Percentiles rank a stretch among this genome's conserved stretches.
phyloP scores from a whole-genome alignment of 2,329 filamentous ascomycete genomes.

The Cladosporium sp. region DNA sequence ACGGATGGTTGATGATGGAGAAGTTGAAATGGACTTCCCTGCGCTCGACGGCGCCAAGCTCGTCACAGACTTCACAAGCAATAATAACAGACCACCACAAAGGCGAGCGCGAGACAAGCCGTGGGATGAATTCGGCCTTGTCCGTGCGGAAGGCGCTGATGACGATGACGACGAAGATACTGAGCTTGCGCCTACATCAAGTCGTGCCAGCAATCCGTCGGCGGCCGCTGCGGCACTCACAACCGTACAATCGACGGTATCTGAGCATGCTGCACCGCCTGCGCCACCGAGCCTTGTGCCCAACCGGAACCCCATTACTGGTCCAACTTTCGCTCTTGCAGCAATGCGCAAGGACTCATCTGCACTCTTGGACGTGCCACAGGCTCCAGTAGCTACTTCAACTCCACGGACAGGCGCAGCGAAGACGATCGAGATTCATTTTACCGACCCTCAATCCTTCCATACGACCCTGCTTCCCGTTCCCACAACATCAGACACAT shows the following conservation, averaged over 20 bases:
- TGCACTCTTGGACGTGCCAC: conserved; percentile 41
- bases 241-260: conserved; percentile 34
- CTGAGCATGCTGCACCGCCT: conserved; percentile 26
- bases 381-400: conserved; percentile 39
- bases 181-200: background rate
- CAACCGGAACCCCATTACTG: conserved; percentile 49
- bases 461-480: conserved; percentile 67
- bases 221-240: conserved; percentile 32
- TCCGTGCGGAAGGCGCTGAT: conserved; percentile 67
- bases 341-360: conserved; percentile 41
- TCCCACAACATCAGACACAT: conserved; percentile 76
- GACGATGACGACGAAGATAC: conserved; percentile 39
- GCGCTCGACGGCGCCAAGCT: conserved; percentile 69
- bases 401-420: conserved; percentile 62
- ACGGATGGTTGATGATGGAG: conserved; percentile 78
- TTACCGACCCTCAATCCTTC: conserved; percentile 62
- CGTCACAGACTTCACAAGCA: conserved; percentile 71
- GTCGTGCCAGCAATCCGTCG: conserved; percentile 21
- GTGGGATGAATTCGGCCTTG: conserved; percentile 78
- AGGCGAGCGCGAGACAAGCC: conserved; percentile 68
- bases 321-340: conserved; percentile 46
- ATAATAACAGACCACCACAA: conserved; percentile 65
- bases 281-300: conserved; percentile 31
- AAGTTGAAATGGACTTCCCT: conserved; percentile 81
- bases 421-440: conserved; percentile 68